A percentile compares a stretch with the other conserved stretches of the same genome.
Conservation (phyloP, 345 rosid species). For the Brassica incana region DNA sequence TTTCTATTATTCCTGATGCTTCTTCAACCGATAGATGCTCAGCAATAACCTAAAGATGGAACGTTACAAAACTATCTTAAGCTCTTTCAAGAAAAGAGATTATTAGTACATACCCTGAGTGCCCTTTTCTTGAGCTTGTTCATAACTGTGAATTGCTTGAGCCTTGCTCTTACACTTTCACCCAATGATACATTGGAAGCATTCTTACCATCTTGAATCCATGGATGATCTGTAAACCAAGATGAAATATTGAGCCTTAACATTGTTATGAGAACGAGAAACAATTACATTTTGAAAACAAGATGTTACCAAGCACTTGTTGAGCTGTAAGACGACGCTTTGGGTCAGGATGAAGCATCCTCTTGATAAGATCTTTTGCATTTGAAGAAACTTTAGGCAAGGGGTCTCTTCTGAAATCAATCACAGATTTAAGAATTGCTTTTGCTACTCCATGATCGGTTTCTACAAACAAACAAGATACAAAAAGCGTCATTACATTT, state of each 20-base stretch:
- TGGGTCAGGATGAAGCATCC: slow-evolving; percentile 95
- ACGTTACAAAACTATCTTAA: not conserved
- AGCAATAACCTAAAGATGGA: slow-evolving; percentile 67
- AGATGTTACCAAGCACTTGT: slow-evolving; percentile 78
- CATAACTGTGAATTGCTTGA: slow-evolving; percentile 93
- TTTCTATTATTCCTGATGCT: slow-evolving; percentile 89
- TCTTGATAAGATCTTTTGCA: slow-evolving; percentile 86
- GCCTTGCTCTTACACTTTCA: slow-evolving; percentile 90
- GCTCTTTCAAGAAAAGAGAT: not conserved
- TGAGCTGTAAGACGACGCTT: slow-evolving; percentile 86
- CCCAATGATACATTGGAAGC: slow-evolving; percentile 94
- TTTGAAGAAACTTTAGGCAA: slow-evolving; percentile 94
- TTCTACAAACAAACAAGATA: slow-evolving; percentile 49
- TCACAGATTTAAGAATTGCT: slow-evolving; percentile 73
- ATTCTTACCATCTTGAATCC: slow-evolving; percentile 87
- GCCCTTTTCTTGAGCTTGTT: slow-evolving; percentile 99
- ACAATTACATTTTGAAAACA: not conserved
- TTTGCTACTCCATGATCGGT: slow-evolving; percentile 98
- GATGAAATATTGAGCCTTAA: not conserved
- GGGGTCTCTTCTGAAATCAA: slow-evolving; percentile 94
- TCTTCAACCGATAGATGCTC: slow-evolving; percentile 94
- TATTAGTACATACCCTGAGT: slow-evolving; percentile 62
- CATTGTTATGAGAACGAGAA: not conserved
- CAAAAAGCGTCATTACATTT: not conserved
- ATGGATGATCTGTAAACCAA: slow-evolving; percentile 72